Evolutionary conservation across 805 yeast species (phyloP), one percentile per base, ranked within the genome.

Genomic region (Wickerhamiella australiensis): DNA sequence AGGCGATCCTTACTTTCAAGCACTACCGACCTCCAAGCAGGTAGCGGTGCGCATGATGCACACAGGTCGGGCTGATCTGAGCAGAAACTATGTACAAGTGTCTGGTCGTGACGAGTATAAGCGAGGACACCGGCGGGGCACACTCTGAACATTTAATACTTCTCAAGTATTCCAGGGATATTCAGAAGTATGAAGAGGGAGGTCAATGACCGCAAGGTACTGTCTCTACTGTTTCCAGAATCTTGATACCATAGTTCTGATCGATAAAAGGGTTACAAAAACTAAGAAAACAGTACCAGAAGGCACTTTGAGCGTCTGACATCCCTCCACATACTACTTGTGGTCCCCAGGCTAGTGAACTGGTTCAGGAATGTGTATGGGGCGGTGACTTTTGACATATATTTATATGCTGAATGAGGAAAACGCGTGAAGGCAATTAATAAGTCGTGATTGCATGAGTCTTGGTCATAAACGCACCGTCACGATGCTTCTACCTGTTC

Each of bases 261-360:
- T 15, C 18, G 5, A 33, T 17, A 5, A 20, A 33, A 9, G 3
- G 20, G 20, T 33, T 11, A n/a, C 3, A 5, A 33, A n/a, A 15
- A 33, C 11, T 33, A 33, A 20, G 38, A 33, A 33, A 33, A 15
- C 38, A 33, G 38, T 33, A 33, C 38, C 38, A 33, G 38, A 33
- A 15, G 20, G 38, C 38, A 33, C 38, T 15, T 17, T 33, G 38
- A 33, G 20, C 20, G 38, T 33, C 38, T 33, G 38, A 33, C 38
- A 33, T 33, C 38, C 38, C 38, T 33, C 38, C 38, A 33, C 38
- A 33, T 33, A 33, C 38, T 17, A 33, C 38, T 31, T 9, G 9
- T 6, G 27, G 9, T 29, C n/a, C 13, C 33, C 13, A 11, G 33
- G 13, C 33, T 29, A 11, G 5, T 29, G 13, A 5, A n/a, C 33